Conservation (phyloP, 805 yeast species). For the Yamadazyma takamatsuzukensis region DNA sequence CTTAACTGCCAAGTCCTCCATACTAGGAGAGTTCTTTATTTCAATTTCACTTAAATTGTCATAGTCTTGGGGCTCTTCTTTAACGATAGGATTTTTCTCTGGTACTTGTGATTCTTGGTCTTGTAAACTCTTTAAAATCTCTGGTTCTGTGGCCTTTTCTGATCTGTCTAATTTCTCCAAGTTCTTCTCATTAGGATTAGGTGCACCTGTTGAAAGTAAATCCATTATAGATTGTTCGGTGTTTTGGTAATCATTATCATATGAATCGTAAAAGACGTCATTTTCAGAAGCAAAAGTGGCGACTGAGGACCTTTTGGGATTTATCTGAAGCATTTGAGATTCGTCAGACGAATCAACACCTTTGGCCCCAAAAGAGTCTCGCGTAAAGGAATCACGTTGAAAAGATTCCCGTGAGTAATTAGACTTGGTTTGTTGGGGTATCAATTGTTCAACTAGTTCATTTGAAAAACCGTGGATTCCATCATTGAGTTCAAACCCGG, state of each 20-base stretch:
- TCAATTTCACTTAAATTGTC: conserved; percentile 1
- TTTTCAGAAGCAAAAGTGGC: conserved; percentile 8
- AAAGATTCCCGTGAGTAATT: neutral
- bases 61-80: conserved; percentile 7
- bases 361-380: too few relatives aligned
- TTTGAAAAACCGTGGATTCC: conserved; percentile 43
- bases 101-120: too few relatives aligned
- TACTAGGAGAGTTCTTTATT: conserved; percentile 3
- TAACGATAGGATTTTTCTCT: conserved; percentile 5
- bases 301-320: conserved; percentile 7
- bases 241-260: conserved; percentile 30
- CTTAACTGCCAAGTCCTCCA: conserved; percentile 1
- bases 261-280: conserved; percentile 23
- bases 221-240: conserved; percentile 41
- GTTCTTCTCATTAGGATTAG: conserved; percentile 1
- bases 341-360: conserved; percentile 8
- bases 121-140: neutral
- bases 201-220: conserved; percentile 23
- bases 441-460: conserved; percentile 29
- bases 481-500: conserved; percentile 35
- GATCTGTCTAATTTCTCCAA: neutral
- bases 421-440: conserved; percentile 18
- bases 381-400: too few relatives aligned
- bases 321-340: conserved; percentile 10
- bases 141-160: too few relatives aligned